Percentiles rank a stretch among this genome's conserved stretches.
phyloP scores from a whole-genome alignment of 768 basidiomycete species.

The Sarcodon aspratus region DNA sequence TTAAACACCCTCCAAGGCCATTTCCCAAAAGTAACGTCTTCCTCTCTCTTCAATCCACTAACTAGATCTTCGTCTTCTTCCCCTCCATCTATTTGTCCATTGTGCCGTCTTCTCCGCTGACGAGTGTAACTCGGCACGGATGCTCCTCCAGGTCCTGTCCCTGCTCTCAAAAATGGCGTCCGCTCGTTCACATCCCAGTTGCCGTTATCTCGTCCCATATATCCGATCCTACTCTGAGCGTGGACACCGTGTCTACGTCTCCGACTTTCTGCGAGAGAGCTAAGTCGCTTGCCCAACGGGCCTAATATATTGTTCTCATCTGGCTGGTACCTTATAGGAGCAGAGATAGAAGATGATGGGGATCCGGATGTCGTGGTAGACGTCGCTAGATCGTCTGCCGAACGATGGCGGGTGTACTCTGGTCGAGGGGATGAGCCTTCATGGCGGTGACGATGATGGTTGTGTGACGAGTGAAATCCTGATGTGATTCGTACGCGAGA shows the following conservation, averaged over 20 bases:
- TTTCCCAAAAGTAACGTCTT: conserved; percentile 46
- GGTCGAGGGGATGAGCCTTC: too few relatives aligned
- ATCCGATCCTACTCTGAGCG: conserved; percentile 1
- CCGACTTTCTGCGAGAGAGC: conserved; percentile 11
- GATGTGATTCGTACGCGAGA: conserved; percentile 72
- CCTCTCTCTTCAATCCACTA: conserved; percentile 29
- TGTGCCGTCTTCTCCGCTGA: background rate
- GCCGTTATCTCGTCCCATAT: background rate
- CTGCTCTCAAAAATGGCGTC: conserved; percentile 23
- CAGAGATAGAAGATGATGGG: conserved; percentile 74
- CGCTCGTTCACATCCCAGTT: conserved; percentile 19
- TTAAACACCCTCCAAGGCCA: conserved; percentile 68
- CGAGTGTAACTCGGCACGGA: background rate
- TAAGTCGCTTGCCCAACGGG: conserved; percentile 49
- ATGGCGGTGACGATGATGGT: conserved; percentile 5
- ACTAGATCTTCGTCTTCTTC: conserved; percentile 13
- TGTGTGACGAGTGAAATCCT: conserved; percentile 37
- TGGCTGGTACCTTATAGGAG: conserved; percentile 49
- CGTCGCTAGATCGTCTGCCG: conserved; percentile 1
- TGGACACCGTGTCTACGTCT: conserved; percentile 2
- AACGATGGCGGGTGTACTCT: conserved; percentile 13
- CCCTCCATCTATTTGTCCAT: conserved; percentile 2
- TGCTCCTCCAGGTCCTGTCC: conserved; percentile 10
- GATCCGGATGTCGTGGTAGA: conserved; percentile 41
- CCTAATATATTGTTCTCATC: conserved; percentile 45